Base-by-base conservation (phyloP, 2,329 filamentous ascomycete species). In the Neonectria faginata region DNA sequence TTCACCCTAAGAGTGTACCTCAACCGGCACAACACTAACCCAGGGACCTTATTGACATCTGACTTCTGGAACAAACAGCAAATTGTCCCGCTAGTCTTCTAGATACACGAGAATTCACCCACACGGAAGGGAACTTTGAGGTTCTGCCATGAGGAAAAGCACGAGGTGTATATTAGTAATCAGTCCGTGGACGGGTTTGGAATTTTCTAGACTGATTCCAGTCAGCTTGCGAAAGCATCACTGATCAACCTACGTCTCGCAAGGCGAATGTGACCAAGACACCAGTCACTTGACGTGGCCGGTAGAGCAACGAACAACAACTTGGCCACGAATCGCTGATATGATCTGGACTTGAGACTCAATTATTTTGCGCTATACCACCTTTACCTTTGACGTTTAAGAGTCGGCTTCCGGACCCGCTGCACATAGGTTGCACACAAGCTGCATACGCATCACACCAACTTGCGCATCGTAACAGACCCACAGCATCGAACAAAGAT, bases 181-280 rank as follows among this genome's bases (percentile, higher is more conserved):
- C 65, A 29, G 3, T 9, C 36, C 14, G 33, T 42, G 54, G 51
- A 52, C 33, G 25, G 9, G 11, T 12, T 64, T 65, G 63, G 71
- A 73, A 73, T 62, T 66, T 71, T 74, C 71, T 70, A 73, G 71
- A 53, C 63, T 47, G 60, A 63, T 64, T 70, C 51, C 62, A 53
- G 27, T 62, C 60, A 60, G 20, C 41, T 47, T 39, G 52, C 36
- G 6, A 29, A 48, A 48, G 44, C 51, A 59, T 47, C 53, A 60
- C 53, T 59, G 18, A 47, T 64, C 58, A 69, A 57, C 64, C 51
- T 39, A 22, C 36, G 62, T 45, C 60, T 51, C 41, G 44, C 45
- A 57, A 63, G 65, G 60, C 69, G 59, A 57, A 33, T 39, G 50
- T 54, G 41, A 53, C 55, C 66, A 70, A 73, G 71, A 68, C 69